Evolutionary conservation across 495 filamentous ascomycete genomes (phyloP), one percentile per base, ranked within the genome.

Genomic region (Viridothelium virens): DNA sequence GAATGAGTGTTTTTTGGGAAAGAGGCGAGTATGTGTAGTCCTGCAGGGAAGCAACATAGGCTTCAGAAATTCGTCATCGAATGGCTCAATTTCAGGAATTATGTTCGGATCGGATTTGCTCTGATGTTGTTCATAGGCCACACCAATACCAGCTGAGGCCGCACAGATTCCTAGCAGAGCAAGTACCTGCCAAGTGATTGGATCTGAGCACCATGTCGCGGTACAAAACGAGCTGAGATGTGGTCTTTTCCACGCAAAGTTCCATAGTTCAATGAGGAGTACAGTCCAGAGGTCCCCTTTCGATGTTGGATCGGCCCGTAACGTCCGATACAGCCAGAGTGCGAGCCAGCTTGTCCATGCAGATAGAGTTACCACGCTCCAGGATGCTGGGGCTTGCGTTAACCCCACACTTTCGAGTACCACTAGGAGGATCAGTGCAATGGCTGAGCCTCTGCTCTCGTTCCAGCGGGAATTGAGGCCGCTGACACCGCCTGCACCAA

Each of bases 1-100:
- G 72, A 90, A 90, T 0, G 77, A 78, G 70, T 90, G 85, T 67
- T 79, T 84, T 66, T 82, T 78, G 1, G 87, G 89, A 68, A 85
- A 84, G 18, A 87, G 70, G 44, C 87, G 79, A 34, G 81, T 75
- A 73, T 89, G 88, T 16, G 78, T 84, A 12, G 86, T 89, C 61
- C 74, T 75, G 67, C 83, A 84, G 25, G 86, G 85, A 63, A 90
- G 85, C 9, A 75, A 47, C 62, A 71, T 63, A 0, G 70, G 66
- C 37, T 62, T 69, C 31, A 70, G 33, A 1, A 72, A 59, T 18
- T 70, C 61, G n/a, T 70, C 68, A 36, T 70, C 70, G 46, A 70
- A 59, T 7, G 31, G 53, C 14, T 59, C 53, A 34, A 59, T 36
- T 36, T 59, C 53, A 3, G 53, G 53, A 36, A 59, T 59, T 10